Evolutionary conservation across 1,284 basidiomycete genomes (phyloP).

Genomic region (Pseudozyma sp.): DNA sequence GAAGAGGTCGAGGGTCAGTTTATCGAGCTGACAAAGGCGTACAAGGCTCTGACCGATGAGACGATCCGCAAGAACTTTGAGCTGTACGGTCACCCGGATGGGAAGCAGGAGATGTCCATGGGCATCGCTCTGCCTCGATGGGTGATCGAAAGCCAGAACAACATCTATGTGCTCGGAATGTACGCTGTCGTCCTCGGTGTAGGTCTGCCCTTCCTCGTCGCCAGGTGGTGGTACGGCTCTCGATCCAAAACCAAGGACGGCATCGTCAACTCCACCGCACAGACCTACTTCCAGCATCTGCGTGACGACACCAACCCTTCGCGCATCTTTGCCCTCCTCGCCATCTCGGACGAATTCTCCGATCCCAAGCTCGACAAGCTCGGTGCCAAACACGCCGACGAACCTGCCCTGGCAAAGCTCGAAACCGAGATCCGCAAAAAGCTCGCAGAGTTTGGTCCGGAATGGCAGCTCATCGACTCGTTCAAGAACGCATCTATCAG

Average conservation of each 20-base stretch:
- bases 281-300: slow-evolving; percentile 87
- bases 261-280: slow-evolving; percentile 83
- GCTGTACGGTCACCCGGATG: slow-evolving; percentile 94
- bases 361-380: slow-evolving; percentile 69
- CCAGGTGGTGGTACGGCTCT: slow-evolving; percentile 95
- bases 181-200: slow-evolving; percentile 91
- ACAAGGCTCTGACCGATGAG: slow-evolving; percentile 96
- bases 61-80: slow-evolving; percentile 90
- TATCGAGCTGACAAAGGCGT: slow-evolving; percentile 95
- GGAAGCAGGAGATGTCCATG: slow-evolving; percentile 91
- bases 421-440: slow-evolving; percentile 70
- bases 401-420: slow-evolving; percentile 70
- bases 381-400: slow-evolving; percentile 45
- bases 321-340: slow-evolving; percentile 81
- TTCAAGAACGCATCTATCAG: slow-evolving; percentile 58
- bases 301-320: slow-evolving; percentile 82
- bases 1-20: slow-evolving; percentile 90
- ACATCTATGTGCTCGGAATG: slow-evolving; percentile 85
- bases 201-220: slow-evolving; percentile 84
- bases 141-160: slow-evolving; percentile 93
- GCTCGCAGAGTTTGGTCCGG: slow-evolving; percentile 36
- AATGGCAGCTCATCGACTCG: slow-evolving; percentile 48
- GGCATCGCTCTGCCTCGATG: slow-evolving; percentile 95
- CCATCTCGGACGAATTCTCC: slow-evolving; percentile 80
- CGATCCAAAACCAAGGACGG: slow-evolving; percentile 92